phyloP scores from a whole-genome alignment of 495 filamentous ascomycete genomes.

The Penicillium simplicissimum region DNA sequence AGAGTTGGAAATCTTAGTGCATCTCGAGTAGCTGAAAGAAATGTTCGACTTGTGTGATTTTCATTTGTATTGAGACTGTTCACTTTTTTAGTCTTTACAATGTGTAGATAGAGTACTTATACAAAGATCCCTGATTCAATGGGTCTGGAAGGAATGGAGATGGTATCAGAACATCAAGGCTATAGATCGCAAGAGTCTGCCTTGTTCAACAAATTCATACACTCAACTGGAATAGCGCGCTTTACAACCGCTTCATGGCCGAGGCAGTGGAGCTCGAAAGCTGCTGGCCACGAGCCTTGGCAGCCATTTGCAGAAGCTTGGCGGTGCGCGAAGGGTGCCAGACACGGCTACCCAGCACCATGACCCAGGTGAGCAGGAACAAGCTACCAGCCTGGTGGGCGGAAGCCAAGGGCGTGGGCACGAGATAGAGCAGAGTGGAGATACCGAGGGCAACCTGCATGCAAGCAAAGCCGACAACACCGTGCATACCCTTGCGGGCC shows the following conservation, averaged over 20 bases:
- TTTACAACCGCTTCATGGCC: constrained; percentile 34
- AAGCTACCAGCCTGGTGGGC: constrained; percentile 91
- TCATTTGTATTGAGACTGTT: constrained; percentile 1
- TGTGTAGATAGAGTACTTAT: constrained; percentile 12
- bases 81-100: constrained; percentile 15
- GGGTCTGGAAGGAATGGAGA: constrained; percentile 28
- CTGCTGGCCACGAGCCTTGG: constrained; percentile 38
- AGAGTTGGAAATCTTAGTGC: not conserved
- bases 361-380: constrained; percentile 76
- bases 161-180: constrained; percentile 25
- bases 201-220: constrained; percentile 25
- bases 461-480: constrained; percentile 78
- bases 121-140: constrained; percentile 12
- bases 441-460: constrained; percentile 86
- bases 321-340: constrained; percentile 55
- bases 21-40: not conserved
- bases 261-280: constrained; percentile 28
- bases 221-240: not conserved
- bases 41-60: too few relatives aligned
- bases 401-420: constrained; percentile 84
- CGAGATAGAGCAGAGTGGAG: constrained; percentile 85
- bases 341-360: constrained; percentile 70
- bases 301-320: constrained; percentile 49
- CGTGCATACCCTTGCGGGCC: constrained; percentile 70
- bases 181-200: not conserved